Evolutionary conservation across 768 basidiomycete species (phyloP), one percentile per base, ranked within the genome.

Genomic region (Leccinellum rugosiceps): DNA sequence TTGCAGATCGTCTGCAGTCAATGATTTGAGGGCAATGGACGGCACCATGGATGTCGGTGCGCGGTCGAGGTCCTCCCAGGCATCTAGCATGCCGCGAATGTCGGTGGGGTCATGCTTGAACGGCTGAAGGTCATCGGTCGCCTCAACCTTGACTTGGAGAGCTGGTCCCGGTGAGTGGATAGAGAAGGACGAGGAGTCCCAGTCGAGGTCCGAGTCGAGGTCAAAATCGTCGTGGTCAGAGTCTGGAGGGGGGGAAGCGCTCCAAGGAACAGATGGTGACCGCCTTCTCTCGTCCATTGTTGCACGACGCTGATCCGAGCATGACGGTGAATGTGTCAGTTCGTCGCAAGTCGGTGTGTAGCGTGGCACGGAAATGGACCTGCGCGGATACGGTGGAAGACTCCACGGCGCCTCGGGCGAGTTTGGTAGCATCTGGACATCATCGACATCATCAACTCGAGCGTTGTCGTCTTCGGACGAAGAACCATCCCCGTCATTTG

Each of bases 211-310:
- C 0, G 76, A 78, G 61, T 88, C 85, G 6, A 75, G 54, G 58
- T 77, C 85, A 58, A 80, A 78, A 58, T 85, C 69, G 15, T 72
- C 74, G 21, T 65, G 66, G 21, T 68, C 82, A 28, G 79, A 88
- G 63, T 90, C 87, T 4, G 88, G 88, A 13, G 88, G 88, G 1
- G 84, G 86, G 0, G 88, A 87, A 13, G 83, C 82, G 43, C 81
- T 85, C 67, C 74, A 77, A 3, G 83, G 74, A 15, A 84, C 71
- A 8, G 86, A 86, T 7, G 84, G 81, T 1, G 85, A 85, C 38
- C 84, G 85, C 56, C 78, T 80, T 63, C 70, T 76, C 44, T 63
- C 58, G 19, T 58, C 60, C 17, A 15, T 28, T 11, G 21, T 38
- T 54, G 65, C 63, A 61, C 69, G 50, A 17, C 65, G 67, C 49